Base-by-base conservation (phyloP, 495 filamentous ascomycete genomes). In the Friedmanniomyces endolithicus region DNA sequence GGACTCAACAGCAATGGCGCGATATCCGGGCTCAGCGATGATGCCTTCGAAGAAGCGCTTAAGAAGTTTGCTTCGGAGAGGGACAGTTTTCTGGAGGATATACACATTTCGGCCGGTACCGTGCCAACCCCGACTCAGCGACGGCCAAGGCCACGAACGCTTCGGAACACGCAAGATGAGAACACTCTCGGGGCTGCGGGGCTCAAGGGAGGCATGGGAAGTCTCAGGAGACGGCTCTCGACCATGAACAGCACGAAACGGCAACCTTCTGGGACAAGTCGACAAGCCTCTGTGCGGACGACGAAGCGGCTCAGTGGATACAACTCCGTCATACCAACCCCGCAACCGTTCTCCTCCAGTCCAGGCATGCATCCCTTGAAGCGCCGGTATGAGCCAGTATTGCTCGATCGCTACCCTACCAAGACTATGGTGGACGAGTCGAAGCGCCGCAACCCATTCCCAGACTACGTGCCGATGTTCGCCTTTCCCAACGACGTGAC, bases 391-490 rank as follows among this genome's bases (percentile, higher is more conserved):
- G 92, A 98, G 64, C 92, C 92, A 7, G 89, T 95, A 16, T 71
- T 98, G 17, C 78, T 98, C 25, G 92, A 98, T 66, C 77, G 90
- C 65, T 97, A 98, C 63, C 92, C 92, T 20, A 82, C 87, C 35
- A 85, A 86, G 65, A 77, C 78, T 58, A 84, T 89, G 71, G 65
- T 78, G n/a, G 90, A 95, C 24, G 87, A 94, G 59, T 61, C 80
- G 53, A 82, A 85, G 64, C 78, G 85, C 64, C 82, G 92, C 63
- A 89, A 87, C 41, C 81, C 80, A 50, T 96, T 98, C 66, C 92
- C 92, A 2, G 90, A 98, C 64, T 97, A 95, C 62, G 87, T 98
- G 35, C 92, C 92, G 24, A 97, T 98, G 92, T 98, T 97, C 64
- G 89, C 92, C 20, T 98, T 97, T 63, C 92, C 92, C 25, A 95